Base-by-base conservation (phyloP, 2,329 filamentous ascomycete genomes). In the Blastomyces gilchristii region DNA sequence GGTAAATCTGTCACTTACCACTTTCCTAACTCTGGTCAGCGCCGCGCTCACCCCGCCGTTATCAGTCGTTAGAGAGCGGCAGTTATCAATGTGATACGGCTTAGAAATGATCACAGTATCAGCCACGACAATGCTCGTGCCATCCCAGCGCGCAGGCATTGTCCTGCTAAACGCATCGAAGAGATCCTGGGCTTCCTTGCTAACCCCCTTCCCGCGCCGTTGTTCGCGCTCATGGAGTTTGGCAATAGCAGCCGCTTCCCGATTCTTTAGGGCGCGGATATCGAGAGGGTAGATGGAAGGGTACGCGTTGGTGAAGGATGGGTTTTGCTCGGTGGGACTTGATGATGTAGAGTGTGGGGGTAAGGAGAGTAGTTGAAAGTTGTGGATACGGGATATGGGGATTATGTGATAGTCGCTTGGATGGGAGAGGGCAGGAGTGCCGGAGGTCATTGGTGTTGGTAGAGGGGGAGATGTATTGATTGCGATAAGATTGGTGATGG, bases 101-200 rank as follows among this genome's bases (percentile, higher is more conserved):
- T 82, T 76, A 25, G 79, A 73, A 64, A 87, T 82, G 62, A 84
- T 75, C 62, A 86, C 84, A 3, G 81, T 79, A 67, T 87, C 84
- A 61, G 82, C 83, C 58, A 86, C 81, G 62, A 87, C 78, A 66
- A 87, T 87, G 60, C 78, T 78, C 43, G 78, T 75, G 22, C 81
- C 81, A 67, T 83, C 79, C 85, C 85, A 87, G 64, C 82, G 79
- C 37, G 82, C 80, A 11, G 83, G 83, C 70, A 84, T 85, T 72
- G 83, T 84, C 68, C 83, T 80, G 65, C 79, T 81, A 62, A 87
- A 79, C 12, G 81, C 79, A 75, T 87, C 84, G 68, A 85, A 87
- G 18, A 87, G 76, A 62, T 85, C 84, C 73, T 87, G 85, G 34
- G 81, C 85, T 66, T 86, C 84, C 47, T 77, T 79, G 47, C 78